phyloP scores from a whole-genome alignment of 371 early-diverging fungal species.

The Dinochytrium kinnereticum region DNA sequence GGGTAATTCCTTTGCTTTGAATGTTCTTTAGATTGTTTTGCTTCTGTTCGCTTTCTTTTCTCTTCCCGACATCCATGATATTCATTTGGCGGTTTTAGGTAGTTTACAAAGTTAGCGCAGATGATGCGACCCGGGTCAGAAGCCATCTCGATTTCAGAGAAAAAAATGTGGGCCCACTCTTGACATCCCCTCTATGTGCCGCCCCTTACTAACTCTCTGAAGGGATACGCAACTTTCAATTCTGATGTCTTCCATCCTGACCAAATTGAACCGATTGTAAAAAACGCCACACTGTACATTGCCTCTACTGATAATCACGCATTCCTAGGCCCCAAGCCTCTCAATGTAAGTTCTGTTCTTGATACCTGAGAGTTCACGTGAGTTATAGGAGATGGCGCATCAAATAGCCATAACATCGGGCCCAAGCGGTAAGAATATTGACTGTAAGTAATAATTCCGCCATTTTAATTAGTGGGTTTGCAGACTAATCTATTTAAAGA shows the following conservation, averaged over 20 bases:
- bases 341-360: slow-evolving; percentile 9
- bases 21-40: too few species aligned
- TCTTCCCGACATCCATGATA: not conserved
- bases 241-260: slow-evolving; percentile 18
- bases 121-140: slow-evolving; percentile 66
- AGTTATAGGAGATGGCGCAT: slow-evolving; percentile 62
- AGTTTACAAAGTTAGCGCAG: slow-evolving; percentile 77
- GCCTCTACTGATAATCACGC: slow-evolving; percentile 80
- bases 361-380: not conserved
- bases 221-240: slow-evolving; percentile 35
- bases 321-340: slow-evolving; percentile 80
- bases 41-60: slow-evolving; percentile 8
- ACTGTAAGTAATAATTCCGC: slow-evolving; percentile 31
- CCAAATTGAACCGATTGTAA: slow-evolving; percentile 17
- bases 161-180: slow-evolving; percentile 55
- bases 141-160: slow-evolving; percentile 87
- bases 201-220: slow-evolving; percentile 21
- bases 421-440: slow-evolving; percentile 44
- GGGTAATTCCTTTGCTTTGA: too few species aligned
- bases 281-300: slow-evolving; percentile 79
- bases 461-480: not conserved
- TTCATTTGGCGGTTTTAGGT: slow-evolving; percentile 39
- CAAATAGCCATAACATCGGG: slow-evolving; percentile 75
- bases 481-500: not conserved
- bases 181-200: not conserved